Base-by-base conservation (phyloP, 2,329 filamentous ascomycete species). In the Claviceps cyperi region DNA sequence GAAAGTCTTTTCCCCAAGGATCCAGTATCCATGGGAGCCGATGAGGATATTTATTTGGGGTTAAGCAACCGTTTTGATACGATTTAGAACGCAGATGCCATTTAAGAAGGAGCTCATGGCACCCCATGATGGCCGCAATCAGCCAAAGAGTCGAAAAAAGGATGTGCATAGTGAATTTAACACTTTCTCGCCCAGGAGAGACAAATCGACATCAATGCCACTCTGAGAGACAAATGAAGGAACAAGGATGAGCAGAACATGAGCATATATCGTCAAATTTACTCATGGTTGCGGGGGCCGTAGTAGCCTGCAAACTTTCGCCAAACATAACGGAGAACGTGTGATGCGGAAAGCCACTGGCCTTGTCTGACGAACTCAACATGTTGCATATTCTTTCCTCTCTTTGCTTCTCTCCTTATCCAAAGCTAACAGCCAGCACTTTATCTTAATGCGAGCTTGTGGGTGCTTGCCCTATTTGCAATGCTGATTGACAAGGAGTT, bases 21-120 rank as follows among this genome's bases (percentile, higher is more conserved):
- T 51, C 50, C 9, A 51, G 24, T 22, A 51, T 46, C 50, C 50
- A 51, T 19, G 50, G 47, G 22, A 49, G 47, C 7, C 47, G 41
- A 47, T 51, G 50, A 5, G 50, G 47, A 39, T 51, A 51, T 39
- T 47, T 17, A 5, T 41, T 49, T 9, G 50, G 36, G 15, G 50
- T 41, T 38, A 49, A 38, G 21, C 50, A 51, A 7, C 50, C 47
- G 4, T 37, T 39, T 21, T 32, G 45, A 17, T 22, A 17, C 9
- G n/a, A n/a, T 21, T 37, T 47, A 6, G 9, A 19, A 15, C 39
- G 35, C 14, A 39, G 32, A 21, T 17, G 40, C 49, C 45, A 39
- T 38, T 36, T 19, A 5, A 47, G 37, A 15, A 47, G 14, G 19
- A 50, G 17, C 21, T 36, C 46, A 22, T 22, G 28, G 22, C 11